phyloP scores from a whole-genome alignment of 495 filamentous ascomycete genomes.

The Elasticomyces elasticus region DNA sequence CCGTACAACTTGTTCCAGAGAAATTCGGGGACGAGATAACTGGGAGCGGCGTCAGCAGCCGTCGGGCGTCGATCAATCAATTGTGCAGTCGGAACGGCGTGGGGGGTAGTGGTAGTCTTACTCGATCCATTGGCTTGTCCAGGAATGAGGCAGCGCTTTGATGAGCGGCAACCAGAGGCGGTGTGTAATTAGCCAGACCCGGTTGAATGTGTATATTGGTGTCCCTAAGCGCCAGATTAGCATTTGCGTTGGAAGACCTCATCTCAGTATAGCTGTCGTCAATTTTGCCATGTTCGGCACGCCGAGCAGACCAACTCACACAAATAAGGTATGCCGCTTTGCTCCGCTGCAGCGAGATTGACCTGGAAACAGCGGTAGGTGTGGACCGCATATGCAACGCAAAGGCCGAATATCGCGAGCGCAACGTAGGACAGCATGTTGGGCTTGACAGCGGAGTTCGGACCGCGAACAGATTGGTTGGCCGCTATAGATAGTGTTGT shows the following conservation, averaged over 20 bases:
- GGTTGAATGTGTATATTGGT: constrained; percentile 31
- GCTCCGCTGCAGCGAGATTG: constrained; percentile 31
- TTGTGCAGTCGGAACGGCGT: neutral
- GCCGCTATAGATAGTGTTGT: too few species aligned
- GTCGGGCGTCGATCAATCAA: neutral
- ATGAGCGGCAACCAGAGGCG: constrained; percentile 42
- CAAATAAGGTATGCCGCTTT: constrained; percentile 31
- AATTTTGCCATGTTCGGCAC: too few species aligned
- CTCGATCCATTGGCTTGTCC: constrained; percentile 40
- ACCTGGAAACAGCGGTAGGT: constrained; percentile 22
- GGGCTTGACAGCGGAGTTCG: neutral
- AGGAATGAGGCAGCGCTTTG: constrained; percentile 37
- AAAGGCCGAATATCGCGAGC: constrained; percentile 12
- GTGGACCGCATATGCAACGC: constrained; percentile 14
- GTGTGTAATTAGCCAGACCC: constrained; percentile 42
- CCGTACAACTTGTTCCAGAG: constrained; percentile 33
- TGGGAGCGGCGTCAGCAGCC: constrained; percentile 8
- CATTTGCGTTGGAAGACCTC: too few species aligned
- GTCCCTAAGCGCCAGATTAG: too few species aligned
- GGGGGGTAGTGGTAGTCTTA: constrained; percentile 21
- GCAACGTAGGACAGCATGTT: constrained; percentile 15
- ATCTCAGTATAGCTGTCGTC: too few species aligned
- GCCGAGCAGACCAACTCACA: too few species aligned
- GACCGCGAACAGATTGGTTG: too few species aligned
- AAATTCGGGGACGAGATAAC: constrained; percentile 33